A percentile compares a stretch with the other conserved stretches of the same genome.
Evolutionary conservation across 495 filamentous ascomycete genomes (phyloP).

Genomic region (Penicillium ochrochloron): DNA sequence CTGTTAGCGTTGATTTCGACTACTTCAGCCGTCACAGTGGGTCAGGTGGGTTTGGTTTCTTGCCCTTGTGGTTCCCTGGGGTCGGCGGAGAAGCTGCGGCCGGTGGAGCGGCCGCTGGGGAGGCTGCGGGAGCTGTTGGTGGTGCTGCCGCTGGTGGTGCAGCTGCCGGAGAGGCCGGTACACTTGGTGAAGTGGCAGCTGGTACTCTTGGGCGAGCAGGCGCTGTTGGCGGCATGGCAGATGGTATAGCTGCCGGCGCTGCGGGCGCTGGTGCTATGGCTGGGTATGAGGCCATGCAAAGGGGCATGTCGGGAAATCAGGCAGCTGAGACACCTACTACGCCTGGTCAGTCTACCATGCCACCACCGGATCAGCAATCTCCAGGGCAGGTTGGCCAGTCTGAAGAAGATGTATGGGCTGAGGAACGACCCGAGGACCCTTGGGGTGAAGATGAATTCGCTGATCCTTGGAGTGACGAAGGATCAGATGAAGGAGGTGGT

Average conservation of each 20-base stretch:
- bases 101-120: conserved; percentile 51
- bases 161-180: conserved; percentile 45
- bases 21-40: conserved; percentile 69
- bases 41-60: conserved; percentile 53
- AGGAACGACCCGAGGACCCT: conserved; percentile 37
- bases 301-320: conserved; percentile 40
- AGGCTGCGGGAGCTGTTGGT: conserved; percentile 44
- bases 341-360: conserved; percentile 4
- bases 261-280: conserved; percentile 63
- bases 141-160: conserved; percentile 46
- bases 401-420: conserved; percentile 35
- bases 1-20: conserved; percentile 73
- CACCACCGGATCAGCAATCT: conserved; percentile 17
- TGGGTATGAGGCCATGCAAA: conserved; percentile 68
- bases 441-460: conserved; percentile 34
- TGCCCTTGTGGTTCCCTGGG: conserved; percentile 64
- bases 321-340: conserved; percentile 15
- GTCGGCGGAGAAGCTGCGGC: conserved; percentile 55
- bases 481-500: conserved; percentile 36
- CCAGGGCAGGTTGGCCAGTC: conserved; percentile 34
- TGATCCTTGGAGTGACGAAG: conserved; percentile 46
- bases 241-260: conserved; percentile 47
- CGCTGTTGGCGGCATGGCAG: conserved; percentile 43
- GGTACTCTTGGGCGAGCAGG: conserved; percentile 35
- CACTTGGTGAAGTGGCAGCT: conserved; percentile 42